Percentiles rank a stretch among this genome's conserved stretches.
Conservation (phyloP, 768 basidiomycete species). For the Suillus tomentosus region DNA sequence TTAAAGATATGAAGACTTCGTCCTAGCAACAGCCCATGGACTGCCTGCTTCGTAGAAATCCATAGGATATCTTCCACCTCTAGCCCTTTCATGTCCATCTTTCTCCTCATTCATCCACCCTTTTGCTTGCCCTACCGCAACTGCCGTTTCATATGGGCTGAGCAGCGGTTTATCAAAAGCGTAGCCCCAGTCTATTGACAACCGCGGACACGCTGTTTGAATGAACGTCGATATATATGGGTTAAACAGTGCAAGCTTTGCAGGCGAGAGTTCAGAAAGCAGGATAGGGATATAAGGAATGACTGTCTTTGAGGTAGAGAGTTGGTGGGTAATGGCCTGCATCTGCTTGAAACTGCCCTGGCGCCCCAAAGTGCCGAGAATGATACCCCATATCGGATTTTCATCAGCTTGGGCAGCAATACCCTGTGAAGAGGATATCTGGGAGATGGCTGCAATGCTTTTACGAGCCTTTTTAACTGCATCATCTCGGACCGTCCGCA, state of each 20-base stretch:
- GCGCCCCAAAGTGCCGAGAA: conserved; percentile 91
- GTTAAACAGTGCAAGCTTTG: conserved; percentile 84
- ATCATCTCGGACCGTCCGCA: conserved; percentile 72
- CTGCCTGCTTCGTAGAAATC: conserved; percentile 89
- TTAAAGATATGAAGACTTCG: conserved; percentile 47
- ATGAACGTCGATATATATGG: conserved; percentile 87
- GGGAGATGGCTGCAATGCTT: conserved; percentile 48
- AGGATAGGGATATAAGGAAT: conserved; percentile 89
- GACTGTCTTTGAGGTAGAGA: conserved; percentile 50
- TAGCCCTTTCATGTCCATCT: conserved; percentile 24
- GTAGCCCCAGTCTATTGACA: conserved; percentile 99
- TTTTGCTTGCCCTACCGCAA: conserved; percentile 66
- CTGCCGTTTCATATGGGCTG: conserved; percentile 90
- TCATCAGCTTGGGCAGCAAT: conserved; percentile 4
- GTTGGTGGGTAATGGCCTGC: conserved; percentile 77
- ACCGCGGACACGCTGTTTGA: conserved; percentile 94
- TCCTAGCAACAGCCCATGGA: conserved; percentile 72
- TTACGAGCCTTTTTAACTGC: conserved; percentile 76
- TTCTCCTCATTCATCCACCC: conserved; percentile 61
- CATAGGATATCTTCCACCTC: conserved; percentile 75
- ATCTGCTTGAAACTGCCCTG: conserved; percentile 93
- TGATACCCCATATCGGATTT: conserved; percentile 74
- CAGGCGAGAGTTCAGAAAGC: conserved; percentile 95
- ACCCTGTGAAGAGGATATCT: conserved; percentile 12
- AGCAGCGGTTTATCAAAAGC: conserved; percentile 89